Conservation (phyloP, 2,329 filamentous ascomycete species). For the Diaporthe humulicola region DNA sequence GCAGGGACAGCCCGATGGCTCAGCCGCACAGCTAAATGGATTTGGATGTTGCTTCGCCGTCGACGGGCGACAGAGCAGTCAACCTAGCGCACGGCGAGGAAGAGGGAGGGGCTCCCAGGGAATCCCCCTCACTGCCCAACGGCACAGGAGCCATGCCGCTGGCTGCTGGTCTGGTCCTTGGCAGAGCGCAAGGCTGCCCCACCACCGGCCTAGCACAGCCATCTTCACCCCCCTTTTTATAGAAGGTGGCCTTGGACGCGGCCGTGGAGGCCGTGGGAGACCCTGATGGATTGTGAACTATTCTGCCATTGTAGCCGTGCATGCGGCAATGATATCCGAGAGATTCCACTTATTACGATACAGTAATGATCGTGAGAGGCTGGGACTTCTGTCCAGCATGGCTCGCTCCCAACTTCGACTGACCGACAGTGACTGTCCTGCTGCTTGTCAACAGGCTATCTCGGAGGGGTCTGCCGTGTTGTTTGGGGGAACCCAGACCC, state of each 20-base stretch:
- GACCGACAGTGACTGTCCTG: neutral
- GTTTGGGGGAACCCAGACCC: neutral
- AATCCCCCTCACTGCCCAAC: slow-evolving; percentile 10
- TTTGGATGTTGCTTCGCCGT: slow-evolving; percentile 17
- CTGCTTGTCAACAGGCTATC: neutral
- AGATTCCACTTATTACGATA: neutral
- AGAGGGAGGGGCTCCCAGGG: slow-evolving; percentile 17
- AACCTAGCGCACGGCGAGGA: neutral
- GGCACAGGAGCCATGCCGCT: slow-evolving; percentile 1
- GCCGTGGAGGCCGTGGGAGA: slow-evolving; percentile 23
- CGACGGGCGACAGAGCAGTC: slow-evolving; percentile 10
- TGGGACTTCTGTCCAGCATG: neutral
- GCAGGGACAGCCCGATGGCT: slow-evolving; percentile 6
- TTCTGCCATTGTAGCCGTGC: neutral
- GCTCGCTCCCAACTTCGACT: neutral
- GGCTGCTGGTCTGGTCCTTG: slow-evolving; percentile 20
- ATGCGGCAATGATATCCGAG: slow-evolving; percentile 13
- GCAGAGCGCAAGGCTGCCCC: slow-evolving; percentile 21
- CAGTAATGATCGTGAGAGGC: slow-evolving; percentile 7
- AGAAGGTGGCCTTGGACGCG: slow-evolving; percentile 10
- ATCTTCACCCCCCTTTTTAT: slow-evolving; percentile 26
- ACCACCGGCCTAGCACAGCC: slow-evolving; percentile 26
- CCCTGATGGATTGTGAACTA: slow-evolving; percentile 3
- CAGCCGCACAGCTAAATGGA: slow-evolving; percentile 17
- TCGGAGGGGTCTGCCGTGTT: neutral